These are phyloP conservation scores for Novymonas esmeraldas DNA, from an alignment of 208 protist species.

Conservation along the genomic window DNA sequence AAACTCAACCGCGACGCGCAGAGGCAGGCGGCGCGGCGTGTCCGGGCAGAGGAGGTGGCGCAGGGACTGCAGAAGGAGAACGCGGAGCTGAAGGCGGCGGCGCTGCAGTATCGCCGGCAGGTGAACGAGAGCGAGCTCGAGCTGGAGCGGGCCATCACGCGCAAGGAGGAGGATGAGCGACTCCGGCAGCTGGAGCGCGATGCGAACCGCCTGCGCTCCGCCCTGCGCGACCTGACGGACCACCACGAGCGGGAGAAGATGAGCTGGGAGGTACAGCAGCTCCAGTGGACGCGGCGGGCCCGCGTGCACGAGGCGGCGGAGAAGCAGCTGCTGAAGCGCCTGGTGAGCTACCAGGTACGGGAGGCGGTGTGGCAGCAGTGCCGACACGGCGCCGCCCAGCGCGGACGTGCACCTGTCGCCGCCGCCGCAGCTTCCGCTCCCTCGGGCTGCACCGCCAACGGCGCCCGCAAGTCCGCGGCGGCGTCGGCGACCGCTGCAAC, in stretches of 20 bases:
- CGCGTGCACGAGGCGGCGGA: constrained; percentile 35
- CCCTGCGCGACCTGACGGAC: constrained; percentile 43
- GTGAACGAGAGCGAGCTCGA: constrained; percentile 68
- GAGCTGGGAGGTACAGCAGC: constrained; percentile 20
- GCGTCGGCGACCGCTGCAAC: neutral
- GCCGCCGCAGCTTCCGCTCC: neutral
- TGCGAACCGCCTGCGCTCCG: constrained; percentile 35
- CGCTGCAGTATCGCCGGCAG: constrained; percentile 57
- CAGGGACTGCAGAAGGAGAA: constrained; percentile 38
- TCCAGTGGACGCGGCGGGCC: constrained; percentile 4
- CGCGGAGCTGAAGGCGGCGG: constrained; percentile 36
- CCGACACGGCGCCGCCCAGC: neutral
- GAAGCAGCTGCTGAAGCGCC: constrained; percentile 30
- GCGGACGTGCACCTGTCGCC: neutral
- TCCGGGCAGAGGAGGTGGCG: constrained; percentile 27
- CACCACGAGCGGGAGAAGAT: constrained; percentile 23
- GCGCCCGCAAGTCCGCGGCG: neutral
- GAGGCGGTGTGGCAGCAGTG: constrained; percentile 24
- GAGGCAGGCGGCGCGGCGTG: constrained; percentile 19
- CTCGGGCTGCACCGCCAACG: neutral
- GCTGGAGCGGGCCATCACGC: constrained; percentile 40
- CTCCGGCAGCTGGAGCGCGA: constrained; percentile 51
- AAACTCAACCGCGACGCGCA: constrained; percentile 25
- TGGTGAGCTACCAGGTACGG: constrained; percentile 30
- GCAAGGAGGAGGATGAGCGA: constrained; percentile 42